Evolutionary conservation across 306 rosid genomes (phyloP).

Genomic region (Vigna angularis): DNA sequence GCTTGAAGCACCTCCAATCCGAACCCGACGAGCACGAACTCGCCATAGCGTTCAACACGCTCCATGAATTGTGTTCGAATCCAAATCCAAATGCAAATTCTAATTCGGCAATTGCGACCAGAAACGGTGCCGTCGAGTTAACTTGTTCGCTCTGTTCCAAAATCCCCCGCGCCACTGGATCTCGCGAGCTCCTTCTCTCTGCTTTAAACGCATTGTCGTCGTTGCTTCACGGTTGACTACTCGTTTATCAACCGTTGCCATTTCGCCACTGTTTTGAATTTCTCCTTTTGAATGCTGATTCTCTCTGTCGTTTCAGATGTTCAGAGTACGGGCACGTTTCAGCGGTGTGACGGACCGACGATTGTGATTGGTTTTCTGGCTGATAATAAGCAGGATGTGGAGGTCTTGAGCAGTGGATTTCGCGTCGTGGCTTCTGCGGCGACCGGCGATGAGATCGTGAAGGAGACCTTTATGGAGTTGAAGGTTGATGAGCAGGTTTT

Average conservation of each 20-base stretch:
- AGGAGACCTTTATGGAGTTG: constrained; percentile 80
- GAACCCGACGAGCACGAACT: constrained; percentile 33
- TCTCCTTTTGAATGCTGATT: not conserved
- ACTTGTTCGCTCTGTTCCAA: constrained; percentile 66
- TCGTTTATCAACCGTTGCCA: not conserved
- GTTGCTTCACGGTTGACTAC: constrained; percentile 67
- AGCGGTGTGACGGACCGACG: constrained; percentile 64
- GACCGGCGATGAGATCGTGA: constrained; percentile 82
- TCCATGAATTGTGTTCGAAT: constrained; percentile 58
- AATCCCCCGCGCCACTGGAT: constrained; percentile 39
- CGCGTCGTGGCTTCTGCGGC: constrained; percentile 82
- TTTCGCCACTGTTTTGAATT: not conserved
- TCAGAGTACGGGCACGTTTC: constrained; percentile 76
- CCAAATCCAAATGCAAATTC: constrained; percentile 40
- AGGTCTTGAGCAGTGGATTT: constrained; percentile 67
- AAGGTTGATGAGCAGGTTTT: constrained; percentile 78
- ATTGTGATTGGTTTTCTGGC: constrained; percentile 61
- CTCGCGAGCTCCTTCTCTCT: constrained; percentile 48
- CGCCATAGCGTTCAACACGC: constrained; percentile 51
- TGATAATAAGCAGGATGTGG: constrained; percentile 50
- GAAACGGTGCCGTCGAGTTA: constrained; percentile 74
- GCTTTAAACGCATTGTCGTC: constrained; percentile 59
- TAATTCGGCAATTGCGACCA: constrained; percentile 72
- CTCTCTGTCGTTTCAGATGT: constrained; percentile 64
- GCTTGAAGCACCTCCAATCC: constrained; percentile 52